Evolutionary conservation across 108 stramenopile species (phyloP), one percentile per base, ranked within the genome.

Genomic region (Schizochytrium sp.): DNA sequence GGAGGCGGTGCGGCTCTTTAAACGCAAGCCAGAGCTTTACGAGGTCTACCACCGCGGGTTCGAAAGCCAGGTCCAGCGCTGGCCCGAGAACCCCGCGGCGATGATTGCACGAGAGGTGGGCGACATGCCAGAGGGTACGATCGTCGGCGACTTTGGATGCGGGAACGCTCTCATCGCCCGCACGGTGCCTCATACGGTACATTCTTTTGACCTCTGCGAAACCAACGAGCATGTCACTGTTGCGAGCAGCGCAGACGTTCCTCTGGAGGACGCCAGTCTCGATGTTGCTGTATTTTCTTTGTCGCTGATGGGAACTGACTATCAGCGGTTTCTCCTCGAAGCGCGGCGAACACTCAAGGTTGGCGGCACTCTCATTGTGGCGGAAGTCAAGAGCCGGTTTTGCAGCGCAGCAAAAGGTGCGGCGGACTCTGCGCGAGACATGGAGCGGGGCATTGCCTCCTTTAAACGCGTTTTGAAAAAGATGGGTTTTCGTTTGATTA

Each of bases 121-220:
- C 71, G 57, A 59, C 12, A 43, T 89, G 72, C 92, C 89, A 5
- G 57, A 58, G 14, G 23, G 48, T 23, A 60, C 57, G n/a, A 92
- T 96, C 53, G 93, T 99, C 28, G 99, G 98, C 14, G 99, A 99
- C 94, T 97, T 99, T 91, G 99, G 99, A 44, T 99, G 99, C 88
- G 99, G 99, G 0, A 98, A 99, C 93, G 99, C 99, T 41, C 93
- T 96, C 45, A 92, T 99, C 28, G 97, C 97, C 4, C 91, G 93
- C 51, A 90, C 92, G 14, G 92, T 98, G 18, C 4, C 58, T 16
- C 72, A 91, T 87, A 47, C 93, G 59, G 97, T 98, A 18, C 95
- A 97, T 90, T 98, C 97, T 34, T 99, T 99, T 91, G 99, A 99
- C 94, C 91, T 99, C 69, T 97, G 98, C 87, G 58, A 44, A 4